Conservation (phyloP, 2,329 filamentous ascomycete genomes). For the Cladosporium phlei region DNA sequence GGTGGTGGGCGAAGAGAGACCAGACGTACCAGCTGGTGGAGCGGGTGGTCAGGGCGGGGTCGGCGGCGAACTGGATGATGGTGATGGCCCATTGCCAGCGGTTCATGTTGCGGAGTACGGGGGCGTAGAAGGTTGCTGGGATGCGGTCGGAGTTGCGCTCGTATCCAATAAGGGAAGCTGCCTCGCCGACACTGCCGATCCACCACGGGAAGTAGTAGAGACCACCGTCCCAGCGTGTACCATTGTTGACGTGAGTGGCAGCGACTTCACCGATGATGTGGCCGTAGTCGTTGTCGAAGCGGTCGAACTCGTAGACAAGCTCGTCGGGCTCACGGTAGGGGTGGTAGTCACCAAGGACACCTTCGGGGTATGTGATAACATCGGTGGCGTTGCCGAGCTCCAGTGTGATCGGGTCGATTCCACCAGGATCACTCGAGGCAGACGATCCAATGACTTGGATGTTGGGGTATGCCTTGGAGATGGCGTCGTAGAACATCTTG, state of each 20-base stretch:
- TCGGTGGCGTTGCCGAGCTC: constrained; percentile 11
- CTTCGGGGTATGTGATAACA: constrained; percentile 15
- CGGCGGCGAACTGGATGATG: constrained; percentile 36
- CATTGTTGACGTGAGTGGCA: constrained; percentile 48
- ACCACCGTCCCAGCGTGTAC: constrained; percentile 43
- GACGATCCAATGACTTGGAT: constrained; percentile 50
- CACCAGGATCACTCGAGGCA: constrained; percentile 19
- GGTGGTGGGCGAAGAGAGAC: constrained; percentile 28
- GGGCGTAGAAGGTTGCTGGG: constrained; percentile 46
- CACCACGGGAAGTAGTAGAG: constrained; percentile 20
- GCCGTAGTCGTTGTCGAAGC: constrained; percentile 43
- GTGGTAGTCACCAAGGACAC: constrained; percentile 20
- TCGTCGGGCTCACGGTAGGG: constrained; percentile 21
- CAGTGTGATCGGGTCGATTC: constrained; percentile 13
- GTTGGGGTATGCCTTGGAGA: constrained; percentile 51
- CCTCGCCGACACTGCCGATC: constrained; percentile 59
- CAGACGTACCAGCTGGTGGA: constrained; percentile 20
- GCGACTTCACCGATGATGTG: constrained; percentile 14
- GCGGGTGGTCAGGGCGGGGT: constrained; percentile 27
- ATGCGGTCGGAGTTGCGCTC: constrained; percentile 59
- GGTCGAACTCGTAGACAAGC: constrained; percentile 17
- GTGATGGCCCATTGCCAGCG: constrained; percentile 27
- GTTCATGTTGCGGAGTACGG: constrained; percentile 23
- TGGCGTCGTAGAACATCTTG: constrained; percentile 54
- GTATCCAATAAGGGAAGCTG: constrained; percentile 58